Evolutionary conservation across 495 filamentous ascomycete species (phyloP).

Genomic region (Copromyces sp.): DNA sequence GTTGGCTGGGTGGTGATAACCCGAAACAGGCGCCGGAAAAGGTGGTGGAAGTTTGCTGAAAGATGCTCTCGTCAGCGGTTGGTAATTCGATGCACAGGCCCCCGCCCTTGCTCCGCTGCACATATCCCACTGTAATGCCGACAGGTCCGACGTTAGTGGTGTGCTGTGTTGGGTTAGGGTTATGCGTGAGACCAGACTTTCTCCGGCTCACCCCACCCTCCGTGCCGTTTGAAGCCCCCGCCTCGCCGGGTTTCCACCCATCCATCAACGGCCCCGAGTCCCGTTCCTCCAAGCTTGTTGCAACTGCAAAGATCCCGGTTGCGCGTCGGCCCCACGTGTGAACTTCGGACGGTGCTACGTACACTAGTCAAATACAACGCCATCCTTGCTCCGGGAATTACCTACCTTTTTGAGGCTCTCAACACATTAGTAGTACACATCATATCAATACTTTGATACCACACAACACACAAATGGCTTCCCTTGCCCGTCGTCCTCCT

Average conservation of each 20-base stretch:
- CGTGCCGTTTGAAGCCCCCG: background rate
- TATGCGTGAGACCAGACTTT: background rate
- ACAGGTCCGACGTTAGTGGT: background rate
- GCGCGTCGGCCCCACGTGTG: background rate
- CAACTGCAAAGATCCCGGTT: background rate
- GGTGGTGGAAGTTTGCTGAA: background rate
- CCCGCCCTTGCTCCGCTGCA: background rate
- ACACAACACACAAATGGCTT: conserved; percentile 17
- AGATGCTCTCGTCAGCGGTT: background rate
- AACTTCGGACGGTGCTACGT: background rate
- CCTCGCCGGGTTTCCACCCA: background rate
- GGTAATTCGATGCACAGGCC: background rate
- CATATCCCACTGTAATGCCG: background rate
- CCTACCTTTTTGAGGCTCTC: background rate
- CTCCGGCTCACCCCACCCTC: background rate
- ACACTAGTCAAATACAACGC: background rate
- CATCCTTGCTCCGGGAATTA: background rate
- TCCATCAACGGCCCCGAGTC: background rate
- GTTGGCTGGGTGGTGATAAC: background rate
- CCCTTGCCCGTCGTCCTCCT: conserved; percentile 20
- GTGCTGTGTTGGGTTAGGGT: background rate
- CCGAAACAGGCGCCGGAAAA: background rate
- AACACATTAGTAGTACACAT: background rate
- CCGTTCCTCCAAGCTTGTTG: background rate
- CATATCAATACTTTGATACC: background rate